A percentile compares a stretch with the other conserved stretches of the same genome.
phyloP scores from a whole-genome alignment of 192 early-diverging fungal species.

The Umbelopsis sp. region DNA sequence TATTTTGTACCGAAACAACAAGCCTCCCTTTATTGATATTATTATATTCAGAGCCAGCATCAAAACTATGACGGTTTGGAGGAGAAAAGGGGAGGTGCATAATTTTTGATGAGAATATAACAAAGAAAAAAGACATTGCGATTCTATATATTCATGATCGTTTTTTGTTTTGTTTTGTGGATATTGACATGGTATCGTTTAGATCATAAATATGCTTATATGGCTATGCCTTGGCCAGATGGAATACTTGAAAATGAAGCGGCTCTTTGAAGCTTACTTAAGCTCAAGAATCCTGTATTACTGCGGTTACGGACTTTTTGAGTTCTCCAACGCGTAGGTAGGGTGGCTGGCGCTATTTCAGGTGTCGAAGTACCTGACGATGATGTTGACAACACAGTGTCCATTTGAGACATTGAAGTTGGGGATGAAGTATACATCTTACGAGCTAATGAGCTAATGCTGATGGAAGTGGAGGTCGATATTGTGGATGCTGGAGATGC shows the following conservation, averaged over 20 bases:
- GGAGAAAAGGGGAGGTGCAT: background rate
- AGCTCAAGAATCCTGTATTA: slow-evolving; percentile 4
- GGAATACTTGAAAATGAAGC: background rate
- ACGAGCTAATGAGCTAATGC: background rate
- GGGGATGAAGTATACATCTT: background rate
- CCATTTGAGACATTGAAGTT: background rate
- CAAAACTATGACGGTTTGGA: background rate
- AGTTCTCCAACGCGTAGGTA: slow-evolving; percentile 3
- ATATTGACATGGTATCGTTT: background rate
- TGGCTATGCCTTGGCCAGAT: background rate
- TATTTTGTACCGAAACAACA: too few species aligned
- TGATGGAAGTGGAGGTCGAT: background rate
- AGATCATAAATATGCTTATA: background rate
- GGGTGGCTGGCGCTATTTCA: background rate
- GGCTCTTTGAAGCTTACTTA: slow-evolving; percentile 2
- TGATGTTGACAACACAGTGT: background rate
- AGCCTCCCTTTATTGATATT: too few species aligned
- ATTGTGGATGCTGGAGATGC: background rate
- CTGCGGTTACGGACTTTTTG: slow-evolving; percentile 10
- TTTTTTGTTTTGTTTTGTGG: background rate
- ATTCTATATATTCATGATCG: background rate
- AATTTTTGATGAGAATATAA: background rate
- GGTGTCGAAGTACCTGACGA: background rate
- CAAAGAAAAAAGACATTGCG: background rate
- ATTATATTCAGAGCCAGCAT: background rate